Conservation (phyloP, 768 basidiomycete species). For the Pleurotus citrinopileatus region DNA sequence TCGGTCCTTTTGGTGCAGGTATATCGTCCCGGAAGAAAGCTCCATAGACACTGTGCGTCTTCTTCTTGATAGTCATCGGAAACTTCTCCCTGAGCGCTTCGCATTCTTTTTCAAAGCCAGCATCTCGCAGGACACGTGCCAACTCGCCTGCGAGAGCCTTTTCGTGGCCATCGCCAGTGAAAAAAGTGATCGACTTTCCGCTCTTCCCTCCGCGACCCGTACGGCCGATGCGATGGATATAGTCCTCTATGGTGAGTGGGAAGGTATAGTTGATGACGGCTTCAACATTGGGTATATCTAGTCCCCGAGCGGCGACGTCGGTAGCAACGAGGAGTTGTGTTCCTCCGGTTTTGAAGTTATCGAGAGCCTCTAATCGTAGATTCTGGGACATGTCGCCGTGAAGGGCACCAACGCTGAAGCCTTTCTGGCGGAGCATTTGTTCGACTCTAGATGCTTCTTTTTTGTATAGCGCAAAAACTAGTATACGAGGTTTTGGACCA, state of each 20-base stretch:
- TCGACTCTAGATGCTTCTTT: constrained; percentile 94
- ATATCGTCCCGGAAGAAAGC: constrained; percentile 79
- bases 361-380: constrained; percentile 80
- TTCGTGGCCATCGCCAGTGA: constrained; percentile 89
- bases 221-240: constrained; percentile 85
- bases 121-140: constrained; percentile 85
- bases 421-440: constrained; percentile 67
- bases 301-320: constrained; percentile 94
- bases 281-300: constrained; percentile 96
- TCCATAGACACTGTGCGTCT: constrained; percentile 86
- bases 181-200: constrained; percentile 94
- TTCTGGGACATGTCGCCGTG: constrained; percentile 91
- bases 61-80: constrained; percentile 98
- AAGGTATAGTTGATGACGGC: constrained; percentile 97
- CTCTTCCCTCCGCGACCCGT: constrained; percentile 90
- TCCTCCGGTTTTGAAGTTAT: constrained; percentile 80
- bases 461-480: constrained; percentile 97
- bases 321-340: constrained; percentile 89
- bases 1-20: constrained; percentile 56
- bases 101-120: constrained; percentile 64
- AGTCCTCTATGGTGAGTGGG: constrained; percentile 94
- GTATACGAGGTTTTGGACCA: constrained; percentile 61
- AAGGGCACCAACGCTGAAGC: constrained; percentile 75
- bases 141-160: constrained; percentile 87
- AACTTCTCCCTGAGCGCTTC: constrained; percentile 73